Evolutionary conservation across 495 filamentous ascomycete genomes (phyloP), one percentile per base, ranked within the genome.

Genomic region (Cladorrhinum samala): DNA sequence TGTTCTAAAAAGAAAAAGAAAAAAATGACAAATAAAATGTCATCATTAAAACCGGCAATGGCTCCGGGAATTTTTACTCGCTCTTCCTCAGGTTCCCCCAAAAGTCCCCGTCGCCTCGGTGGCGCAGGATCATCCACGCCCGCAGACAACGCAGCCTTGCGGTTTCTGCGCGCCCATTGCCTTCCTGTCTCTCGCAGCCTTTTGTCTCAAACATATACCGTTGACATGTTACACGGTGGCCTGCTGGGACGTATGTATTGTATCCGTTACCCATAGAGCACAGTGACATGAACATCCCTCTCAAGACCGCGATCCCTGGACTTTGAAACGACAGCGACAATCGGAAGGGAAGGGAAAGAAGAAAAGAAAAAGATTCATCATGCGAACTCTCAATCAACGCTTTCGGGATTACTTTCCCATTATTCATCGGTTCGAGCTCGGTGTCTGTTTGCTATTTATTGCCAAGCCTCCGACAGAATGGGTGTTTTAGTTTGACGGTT

Each of bases 141-240:
- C 14, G 3, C 37, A 41, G 39, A 8, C 39, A n/a, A 41, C 4
- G 3, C 42, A 45, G 13, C 42, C 42, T 45, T 23, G 42, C 42
- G 42, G 5, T 45, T 21, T 19, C 42, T 25, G 42, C 42, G 18
- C n/a, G n/a, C n/a, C 42, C 19, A 23, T 45, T 23, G 17, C 39
- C 38, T 25, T 24, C 24, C 19, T 36, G 30, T 59, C 48, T 51
- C 19, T 21, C 19, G 9, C 27, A 23, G 36, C 50, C 47, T 16
- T n/a, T 23, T 46, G 42, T 59, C 56, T 50, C 20, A 41, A n/a
- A 33, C 45, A 27, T n/a, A n/a, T 30, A 46, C 55, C 45, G 42
- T 57, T 61, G 59, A 55, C 59, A 61, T 55, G 54, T 58, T 55
- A 19, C 52, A 56, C 55, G n/a, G n/a, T n/a, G n/a, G n/a, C n/a